Conservation (phyloP, 257 asterid genomes). For the Penstemon newberryi region DNA sequence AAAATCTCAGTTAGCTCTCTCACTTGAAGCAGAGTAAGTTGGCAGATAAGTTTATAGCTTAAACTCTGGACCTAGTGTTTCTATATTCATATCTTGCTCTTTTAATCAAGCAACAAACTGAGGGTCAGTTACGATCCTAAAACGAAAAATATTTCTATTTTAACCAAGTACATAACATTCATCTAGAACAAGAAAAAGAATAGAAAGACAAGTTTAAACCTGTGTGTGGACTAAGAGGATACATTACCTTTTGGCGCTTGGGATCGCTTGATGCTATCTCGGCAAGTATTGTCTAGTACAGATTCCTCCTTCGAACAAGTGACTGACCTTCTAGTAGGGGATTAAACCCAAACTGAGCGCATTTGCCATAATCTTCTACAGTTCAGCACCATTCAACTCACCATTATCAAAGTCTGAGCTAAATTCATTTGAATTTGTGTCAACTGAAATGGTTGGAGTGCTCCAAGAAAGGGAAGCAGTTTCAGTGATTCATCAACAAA, state of each 20-base stretch:
- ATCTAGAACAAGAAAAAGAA: too few species aligned
- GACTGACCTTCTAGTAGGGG: too few species aligned
- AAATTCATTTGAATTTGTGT: background rate
- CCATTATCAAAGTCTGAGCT: conserved; percentile 75
- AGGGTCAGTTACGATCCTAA: conserved; percentile 69
- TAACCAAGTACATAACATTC: conserved; percentile 2
- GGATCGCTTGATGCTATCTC: conserved; percentile 73
- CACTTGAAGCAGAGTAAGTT: conserved; percentile 71
- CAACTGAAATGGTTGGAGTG: conserved; percentile 50
- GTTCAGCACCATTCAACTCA: conserved; percentile 68
- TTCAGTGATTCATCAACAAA: conserved; percentile 71
- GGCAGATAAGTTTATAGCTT: conserved; percentile 71
- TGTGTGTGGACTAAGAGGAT: background rate
- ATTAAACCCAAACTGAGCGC: conserved; percentile 20
- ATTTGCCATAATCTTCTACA: conserved; percentile 70
- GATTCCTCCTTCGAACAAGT: too few species aligned
- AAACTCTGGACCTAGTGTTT: conserved; percentile 78
- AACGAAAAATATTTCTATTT: conserved; percentile 16
- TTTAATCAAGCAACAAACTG: conserved; percentile 80
- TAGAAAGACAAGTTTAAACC: too few species aligned
- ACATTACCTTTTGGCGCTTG: conserved; percentile 62
- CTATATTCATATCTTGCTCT: conserved; percentile 66
- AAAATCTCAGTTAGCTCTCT: conserved; percentile 26
- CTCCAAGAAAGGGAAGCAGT: conserved; percentile 43
- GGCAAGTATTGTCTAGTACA: conserved; percentile 37